Conservation (phyloP, 2,329 filamentous ascomycete species). For the Exophiala viscosa region DNA sequence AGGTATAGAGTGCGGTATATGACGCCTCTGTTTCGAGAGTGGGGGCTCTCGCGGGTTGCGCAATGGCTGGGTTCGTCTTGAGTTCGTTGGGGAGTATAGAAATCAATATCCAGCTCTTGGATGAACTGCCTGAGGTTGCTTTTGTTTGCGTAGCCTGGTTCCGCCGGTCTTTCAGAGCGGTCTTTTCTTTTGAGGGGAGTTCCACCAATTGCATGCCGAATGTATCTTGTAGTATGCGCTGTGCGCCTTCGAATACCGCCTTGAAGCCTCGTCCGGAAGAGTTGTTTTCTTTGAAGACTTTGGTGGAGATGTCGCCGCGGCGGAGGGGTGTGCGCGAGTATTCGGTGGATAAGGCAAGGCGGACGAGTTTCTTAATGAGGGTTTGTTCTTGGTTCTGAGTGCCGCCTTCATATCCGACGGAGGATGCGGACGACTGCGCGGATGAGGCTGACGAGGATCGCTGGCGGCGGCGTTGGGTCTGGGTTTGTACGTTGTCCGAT, state of each 20-base stretch:
- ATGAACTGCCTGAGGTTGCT: conserved; percentile 47
- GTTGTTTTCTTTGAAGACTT: conserved; percentile 61
- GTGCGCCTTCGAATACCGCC: conserved; percentile 70
- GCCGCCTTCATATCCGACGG: conserved; percentile 8
- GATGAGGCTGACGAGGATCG: conserved; percentile 19
- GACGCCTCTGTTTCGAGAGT: conserved; percentile 67
- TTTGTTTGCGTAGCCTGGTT: conserved; percentile 39
- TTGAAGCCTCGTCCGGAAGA: conserved; percentile 62
- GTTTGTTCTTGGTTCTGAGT: conserved; percentile 33
- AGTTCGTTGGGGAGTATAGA: conserved; percentile 68
- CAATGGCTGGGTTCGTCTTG: conserved; percentile 58
- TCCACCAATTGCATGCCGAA: conserved; percentile 96
- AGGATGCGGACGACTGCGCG: neutral
- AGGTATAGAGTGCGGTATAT: conserved; percentile 76
- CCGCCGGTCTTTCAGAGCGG: conserved; percentile 57
- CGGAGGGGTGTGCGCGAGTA: conserved; percentile 57
- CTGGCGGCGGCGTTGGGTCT: conserved; percentile 13
- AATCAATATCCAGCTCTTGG: conserved; percentile 73
- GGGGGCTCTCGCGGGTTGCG: conserved; percentile 65
- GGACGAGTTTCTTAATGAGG: conserved; percentile 60
- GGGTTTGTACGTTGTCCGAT: conserved; percentile 1
- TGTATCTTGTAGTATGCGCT: conserved; percentile 62
- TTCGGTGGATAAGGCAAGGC: conserved; percentile 59
- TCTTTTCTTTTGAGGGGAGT: conserved; percentile 74
- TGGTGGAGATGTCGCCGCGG: conserved; percentile 55